Evolutionary conservation across 2,329 filamentous ascomycete genomes (phyloP).

Genomic region (Botryotinia narcissicola): DNA sequence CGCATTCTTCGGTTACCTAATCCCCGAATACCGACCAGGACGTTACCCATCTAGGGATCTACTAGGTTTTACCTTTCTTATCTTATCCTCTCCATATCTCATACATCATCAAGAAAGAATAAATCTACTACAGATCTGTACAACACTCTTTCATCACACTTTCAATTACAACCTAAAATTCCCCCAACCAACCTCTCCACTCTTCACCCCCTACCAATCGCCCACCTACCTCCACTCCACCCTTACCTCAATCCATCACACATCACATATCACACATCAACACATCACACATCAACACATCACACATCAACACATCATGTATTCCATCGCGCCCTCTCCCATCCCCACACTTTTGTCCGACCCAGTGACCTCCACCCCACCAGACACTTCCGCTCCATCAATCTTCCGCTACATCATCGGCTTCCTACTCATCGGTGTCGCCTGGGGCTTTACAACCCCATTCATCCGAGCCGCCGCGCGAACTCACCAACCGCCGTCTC

Average conservation of each 20-base stretch:
- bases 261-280: background rate
- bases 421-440: slow-evolving; percentile 86
- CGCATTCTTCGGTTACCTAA: background rate
- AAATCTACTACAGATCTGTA: background rate
- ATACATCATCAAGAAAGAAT: background rate
- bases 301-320: slow-evolving; percentile 10
- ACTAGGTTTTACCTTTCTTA: background rate
- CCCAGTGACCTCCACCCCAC: slow-evolving; percentile 5
- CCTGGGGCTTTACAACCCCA: slow-evolving; percentile 89
- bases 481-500: slow-evolving; percentile 63
- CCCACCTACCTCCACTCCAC: background rate
- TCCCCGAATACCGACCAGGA: background rate
- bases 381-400: slow-evolving; percentile 41
- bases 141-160: background rate
- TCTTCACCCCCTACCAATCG: background rate
- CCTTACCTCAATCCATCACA: background rate
- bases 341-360: slow-evolving; percentile 11
- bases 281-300: background rate
- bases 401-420: slow-evolving; percentile 81
- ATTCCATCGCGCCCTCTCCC: slow-evolving; percentile 18
- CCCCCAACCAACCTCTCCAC: background rate
- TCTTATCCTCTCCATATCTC: background rate
- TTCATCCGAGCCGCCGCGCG: slow-evolving; percentile 88
- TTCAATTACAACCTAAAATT: background rate
- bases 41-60: background rate